Percentiles rank a stretch among this genome's conserved stretches.
These are phyloP conservation scores for Fusarium nematophilum DNA, from an alignment of 2,329 filamentous ascomycete species.

Conservation along the genomic window DNA sequence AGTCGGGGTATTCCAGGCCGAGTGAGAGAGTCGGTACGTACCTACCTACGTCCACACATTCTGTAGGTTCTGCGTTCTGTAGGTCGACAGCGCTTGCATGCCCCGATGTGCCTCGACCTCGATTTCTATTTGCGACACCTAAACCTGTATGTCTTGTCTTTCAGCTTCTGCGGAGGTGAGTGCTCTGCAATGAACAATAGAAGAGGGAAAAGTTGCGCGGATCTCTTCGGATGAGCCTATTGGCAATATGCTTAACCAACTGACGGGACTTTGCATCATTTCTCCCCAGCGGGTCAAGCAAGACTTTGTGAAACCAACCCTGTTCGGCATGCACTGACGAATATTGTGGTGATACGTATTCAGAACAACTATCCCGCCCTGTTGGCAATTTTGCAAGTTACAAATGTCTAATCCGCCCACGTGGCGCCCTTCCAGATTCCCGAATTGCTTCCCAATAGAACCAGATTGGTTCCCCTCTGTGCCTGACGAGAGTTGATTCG, in stretches of 20 bases:
- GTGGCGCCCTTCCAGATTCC: conserved; percentile 3
- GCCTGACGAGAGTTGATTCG: neutral
- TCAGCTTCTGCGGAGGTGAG: conserved; percentile 1
- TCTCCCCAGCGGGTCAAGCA: no score
- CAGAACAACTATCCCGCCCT: conserved; percentile 12
- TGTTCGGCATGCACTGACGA: no score
- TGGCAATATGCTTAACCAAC: neutral
- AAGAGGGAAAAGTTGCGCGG: neutral
- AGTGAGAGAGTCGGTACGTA: conserved; percentile 5
- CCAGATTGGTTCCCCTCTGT: neutral
- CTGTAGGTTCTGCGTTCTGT: no score
- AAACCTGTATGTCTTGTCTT: neutral
- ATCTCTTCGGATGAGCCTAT: neutral
- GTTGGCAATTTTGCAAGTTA: conserved; percentile 2
- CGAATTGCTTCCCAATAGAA: neutral
- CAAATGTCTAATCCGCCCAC: neutral
- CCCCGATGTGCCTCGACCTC: neutral
- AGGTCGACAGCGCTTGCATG: neutral
- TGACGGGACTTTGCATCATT: no score
- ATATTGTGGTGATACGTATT: neutral
- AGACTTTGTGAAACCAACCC: no score
- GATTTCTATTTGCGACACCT: neutral
- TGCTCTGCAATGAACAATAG: neutral
- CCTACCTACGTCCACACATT: neutral
- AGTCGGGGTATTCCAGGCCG: conserved; percentile 31